phyloP scores from a whole-genome alignment of 345 rosid species.

The Gossypium arboreum region DNA sequence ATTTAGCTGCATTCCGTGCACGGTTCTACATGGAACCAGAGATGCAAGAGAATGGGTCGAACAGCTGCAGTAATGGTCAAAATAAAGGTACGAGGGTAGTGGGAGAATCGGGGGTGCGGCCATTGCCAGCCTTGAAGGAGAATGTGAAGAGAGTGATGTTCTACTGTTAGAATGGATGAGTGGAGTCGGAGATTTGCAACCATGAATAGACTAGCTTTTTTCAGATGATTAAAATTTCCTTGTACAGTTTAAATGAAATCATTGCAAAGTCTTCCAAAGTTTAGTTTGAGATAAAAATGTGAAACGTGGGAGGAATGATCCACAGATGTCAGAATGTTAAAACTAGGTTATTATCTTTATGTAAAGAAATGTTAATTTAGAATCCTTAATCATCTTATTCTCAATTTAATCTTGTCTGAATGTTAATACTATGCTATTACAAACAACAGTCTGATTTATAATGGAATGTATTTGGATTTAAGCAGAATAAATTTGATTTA shows the following conservation, averaged over 20 bases:
- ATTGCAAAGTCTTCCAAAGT: not conserved
- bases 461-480: too few species aligned
- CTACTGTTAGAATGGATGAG: slow-evolving; percentile 49
- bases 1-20: slow-evolving; percentile 95
- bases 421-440: too few species aligned
- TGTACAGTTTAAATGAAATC: slow-evolving; percentile 27
- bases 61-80: slow-evolving; percentile 30
- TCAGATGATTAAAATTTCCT: not conserved
- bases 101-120: slow-evolving; percentile 66
- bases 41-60: slow-evolving; percentile 68
- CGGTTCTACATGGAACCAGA: slow-evolving; percentile 96
- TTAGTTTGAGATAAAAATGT: not conserved
- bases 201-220: not conserved
- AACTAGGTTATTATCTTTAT: not conserved
- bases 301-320: not conserved
- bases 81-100: slow-evolving; percentile 34
- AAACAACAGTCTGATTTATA: too few species aligned
- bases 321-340: not conserved
- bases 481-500: too few species aligned
- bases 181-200: not conserved
- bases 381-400: not conserved
- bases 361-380: not conserved
- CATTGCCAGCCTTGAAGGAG: slow-evolving; percentile 91
- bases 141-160: slow-evolving; percentile 98
- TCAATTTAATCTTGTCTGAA: not conserved